Evolutionary conservation across 352 stramenopile species (phyloP).

Genomic region (Phytopythium helicoides): DNA sequence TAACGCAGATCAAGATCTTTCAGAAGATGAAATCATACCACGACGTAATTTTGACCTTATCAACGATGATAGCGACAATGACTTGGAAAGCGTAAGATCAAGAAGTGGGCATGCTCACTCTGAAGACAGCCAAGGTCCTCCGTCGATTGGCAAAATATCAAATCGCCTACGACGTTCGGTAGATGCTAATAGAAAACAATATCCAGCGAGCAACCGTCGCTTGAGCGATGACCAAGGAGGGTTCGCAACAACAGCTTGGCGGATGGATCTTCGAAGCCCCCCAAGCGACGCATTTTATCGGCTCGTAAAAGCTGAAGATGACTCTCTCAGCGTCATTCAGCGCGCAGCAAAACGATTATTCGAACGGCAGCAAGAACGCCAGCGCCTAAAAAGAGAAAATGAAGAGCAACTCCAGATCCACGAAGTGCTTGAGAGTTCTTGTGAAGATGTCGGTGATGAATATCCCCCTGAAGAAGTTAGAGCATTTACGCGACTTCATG

Average conservation of each 20-base stretch:
- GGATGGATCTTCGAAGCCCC: neutral
- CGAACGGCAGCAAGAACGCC: slow-evolving; percentile 30
- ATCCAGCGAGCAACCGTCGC: neutral
- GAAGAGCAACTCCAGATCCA: slow-evolving; percentile 11
- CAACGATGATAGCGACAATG: neutral
- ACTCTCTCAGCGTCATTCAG: slow-evolving; percentile 75
- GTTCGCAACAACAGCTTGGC: neutral
- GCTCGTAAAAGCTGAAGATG: slow-evolving; percentile 55
- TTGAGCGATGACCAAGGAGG: neutral
- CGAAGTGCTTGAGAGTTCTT: neutral
- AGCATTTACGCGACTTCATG: neutral
- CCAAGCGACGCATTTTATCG: slow-evolving; percentile 28
- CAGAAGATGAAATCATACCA: too few species aligned
- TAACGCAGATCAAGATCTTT: too few species aligned
- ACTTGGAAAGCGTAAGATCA: neutral
- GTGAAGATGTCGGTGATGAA: neutral
- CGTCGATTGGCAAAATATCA: too few species aligned
- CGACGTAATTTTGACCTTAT: too few species aligned
- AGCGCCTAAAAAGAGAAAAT: slow-evolving; percentile 14
- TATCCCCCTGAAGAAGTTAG: neutral
- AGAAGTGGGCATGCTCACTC: neutral
- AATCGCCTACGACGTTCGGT: too few species aligned
- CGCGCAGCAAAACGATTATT: slow-evolving; percentile 47
- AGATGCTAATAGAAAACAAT: too few species aligned
- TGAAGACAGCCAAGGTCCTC: too few species aligned